phyloP scores from a whole-genome alignment of 2,329 filamentous ascomycete genomes.

The Bertia moriformis region DNA sequence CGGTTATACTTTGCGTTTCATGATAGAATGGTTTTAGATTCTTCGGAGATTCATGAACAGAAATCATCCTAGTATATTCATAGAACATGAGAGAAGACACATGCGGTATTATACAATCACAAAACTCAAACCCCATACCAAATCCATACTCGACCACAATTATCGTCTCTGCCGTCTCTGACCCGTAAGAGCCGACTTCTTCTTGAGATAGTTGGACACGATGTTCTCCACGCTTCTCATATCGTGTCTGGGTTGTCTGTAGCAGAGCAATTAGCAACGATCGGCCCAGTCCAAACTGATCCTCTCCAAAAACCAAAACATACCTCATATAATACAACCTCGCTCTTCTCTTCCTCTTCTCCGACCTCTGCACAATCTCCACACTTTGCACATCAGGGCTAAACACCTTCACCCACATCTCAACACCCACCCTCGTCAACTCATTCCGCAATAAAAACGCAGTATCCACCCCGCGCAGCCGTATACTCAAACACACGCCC shows the following conservation, averaged over 20 bases:
- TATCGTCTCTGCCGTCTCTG: too few species aligned
- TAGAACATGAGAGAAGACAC: too few species aligned
- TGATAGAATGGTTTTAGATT: too few species aligned
- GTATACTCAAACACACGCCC: slow-evolving; percentile 49
- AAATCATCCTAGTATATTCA: too few species aligned
- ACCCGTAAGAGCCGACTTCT: slow-evolving; percentile 17
- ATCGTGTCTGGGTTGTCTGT: slow-evolving; percentile 35
- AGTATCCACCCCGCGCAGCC: slow-evolving; percentile 45
- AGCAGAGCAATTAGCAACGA: slow-evolving; percentile 1
- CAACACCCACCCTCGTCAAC: slow-evolving; percentile 46
- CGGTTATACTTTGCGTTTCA: too few species aligned
- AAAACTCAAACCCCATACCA: too few species aligned
- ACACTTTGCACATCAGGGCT: slow-evolving; percentile 50
- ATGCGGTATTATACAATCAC: too few species aligned
- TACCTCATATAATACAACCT: slow-evolving; percentile 49
- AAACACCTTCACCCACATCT: slow-evolving; percentile 58
- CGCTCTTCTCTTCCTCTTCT: slow-evolving; percentile 46
- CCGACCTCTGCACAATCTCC: slow-evolving; percentile 48
- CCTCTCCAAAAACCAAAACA: background rate
- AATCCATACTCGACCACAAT: too few species aligned
- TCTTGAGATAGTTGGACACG: slow-evolving; percentile 37
- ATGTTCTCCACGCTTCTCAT: slow-evolving; percentile 41
- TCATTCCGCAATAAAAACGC: slow-evolving; percentile 48
- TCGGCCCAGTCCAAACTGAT: too few species aligned
- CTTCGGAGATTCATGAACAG: too few species aligned